phyloP scores from a whole-genome alignment of 768 basidiomycete species.

The Macrolepiota albuminosa region DNA sequence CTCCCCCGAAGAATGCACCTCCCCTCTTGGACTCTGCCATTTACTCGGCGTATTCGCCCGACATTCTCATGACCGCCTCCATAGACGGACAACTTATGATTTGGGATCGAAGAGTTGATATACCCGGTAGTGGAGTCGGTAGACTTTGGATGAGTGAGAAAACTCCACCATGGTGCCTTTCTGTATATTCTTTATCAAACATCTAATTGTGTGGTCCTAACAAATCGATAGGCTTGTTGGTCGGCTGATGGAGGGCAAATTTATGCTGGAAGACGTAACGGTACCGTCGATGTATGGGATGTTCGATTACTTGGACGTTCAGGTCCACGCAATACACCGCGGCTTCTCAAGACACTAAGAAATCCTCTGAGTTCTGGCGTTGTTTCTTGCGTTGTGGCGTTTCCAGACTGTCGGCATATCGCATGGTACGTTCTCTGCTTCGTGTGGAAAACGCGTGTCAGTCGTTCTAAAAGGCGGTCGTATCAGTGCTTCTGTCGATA shows the following conservation, averaged over 20 bases:
- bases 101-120: conserved; percentile 80
- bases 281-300: conserved; percentile 92
- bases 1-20: conserved; percentile 70
- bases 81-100: conserved; percentile 91
- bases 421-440: conserved; percentile 59
- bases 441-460: neutral
- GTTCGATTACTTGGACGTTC: conserved; percentile 73
- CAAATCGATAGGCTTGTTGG: conserved; percentile 77
- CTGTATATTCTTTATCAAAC: conserved; percentile 45
- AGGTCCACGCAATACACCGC: conserved; percentile 61
- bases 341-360: conserved; percentile 73
- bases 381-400: conserved; percentile 85
- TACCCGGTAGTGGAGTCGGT: conserved; percentile 67
- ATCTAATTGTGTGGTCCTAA: conserved; percentile 1
- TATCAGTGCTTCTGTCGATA: conserved; percentile 83
- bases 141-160: conserved; percentile 87
- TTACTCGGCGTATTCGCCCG: conserved; percentile 68
- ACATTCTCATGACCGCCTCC: conserved; percentile 82
- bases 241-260: conserved; percentile 84
- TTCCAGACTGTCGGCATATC: conserved; percentile 90
- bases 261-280: conserved; percentile 87
- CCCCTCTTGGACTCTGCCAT: conserved; percentile 60
- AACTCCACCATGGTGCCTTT: conserved; percentile 94
- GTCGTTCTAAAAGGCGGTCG: neutral
- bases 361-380: conserved; percentile 89